Conservation (phyloP, 2,329 filamentous ascomycete genomes). For the Xylariaceae sp. region DNA sequence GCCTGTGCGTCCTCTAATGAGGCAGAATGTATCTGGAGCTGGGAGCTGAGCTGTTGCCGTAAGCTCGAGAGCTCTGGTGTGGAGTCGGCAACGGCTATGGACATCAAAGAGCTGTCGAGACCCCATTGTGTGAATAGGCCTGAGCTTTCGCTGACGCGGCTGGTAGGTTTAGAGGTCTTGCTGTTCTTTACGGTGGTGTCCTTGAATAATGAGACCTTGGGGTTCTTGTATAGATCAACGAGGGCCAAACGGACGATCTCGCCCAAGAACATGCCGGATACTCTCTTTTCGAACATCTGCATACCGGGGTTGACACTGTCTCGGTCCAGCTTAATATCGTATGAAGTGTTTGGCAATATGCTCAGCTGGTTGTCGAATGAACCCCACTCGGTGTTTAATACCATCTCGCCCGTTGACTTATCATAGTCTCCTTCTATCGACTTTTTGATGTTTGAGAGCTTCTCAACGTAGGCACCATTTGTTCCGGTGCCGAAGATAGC, state of each 20-base stretch:
- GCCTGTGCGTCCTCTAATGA: slow-evolving; percentile 81
- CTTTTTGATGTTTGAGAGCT: slow-evolving; percentile 80
- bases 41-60: slow-evolving; percentile 70
- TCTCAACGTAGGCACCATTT: slow-evolving; percentile 96
- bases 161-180: slow-evolving; percentile 66
- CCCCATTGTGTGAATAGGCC: slow-evolving; percentile 77
- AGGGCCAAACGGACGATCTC: slow-evolving; percentile 82
- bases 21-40: slow-evolving; percentile 69
- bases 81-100: slow-evolving; percentile 75
- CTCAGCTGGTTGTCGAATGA: slow-evolving; percentile 93
- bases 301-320: slow-evolving; percentile 85
- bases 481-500: slow-evolving; percentile 97
- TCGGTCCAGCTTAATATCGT: slow-evolving; percentile 72
- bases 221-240: slow-evolving; percentile 64
- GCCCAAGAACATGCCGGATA: slow-evolving; percentile 96
- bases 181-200: slow-evolving; percentile 62
- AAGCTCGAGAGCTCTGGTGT: slow-evolving; percentile 66
- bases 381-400: slow-evolving; percentile 97
- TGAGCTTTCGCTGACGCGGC: slow-evolving; percentile 59
- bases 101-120: slow-evolving; percentile 85
- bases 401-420: slow-evolving; percentile 82
- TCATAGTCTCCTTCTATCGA: slow-evolving; percentile 66
- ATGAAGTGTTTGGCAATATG: slow-evolving; percentile 78
- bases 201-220: slow-evolving; percentile 65
- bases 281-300: slow-evolving; percentile 98